phyloP scores from a whole-genome alignment of 495 filamentous ascomycete species.

The Pyronema domesticum region DNA sequence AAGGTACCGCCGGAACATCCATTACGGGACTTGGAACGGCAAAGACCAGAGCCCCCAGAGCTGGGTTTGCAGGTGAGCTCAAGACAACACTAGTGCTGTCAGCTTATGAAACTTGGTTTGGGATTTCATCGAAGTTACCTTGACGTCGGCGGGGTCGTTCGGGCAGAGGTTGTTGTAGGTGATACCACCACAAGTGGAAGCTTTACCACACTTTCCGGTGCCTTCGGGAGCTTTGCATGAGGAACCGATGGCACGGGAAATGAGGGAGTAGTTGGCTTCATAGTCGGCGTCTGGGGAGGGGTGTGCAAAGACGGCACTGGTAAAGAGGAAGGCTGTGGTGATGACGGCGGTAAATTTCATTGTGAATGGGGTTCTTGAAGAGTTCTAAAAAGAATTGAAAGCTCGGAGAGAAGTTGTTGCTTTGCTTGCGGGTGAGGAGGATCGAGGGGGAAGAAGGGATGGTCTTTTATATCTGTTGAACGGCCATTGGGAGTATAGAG shows the following conservation, averaged over 20 bases:
- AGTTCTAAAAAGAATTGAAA: neutral
- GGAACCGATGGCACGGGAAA: slow-evolving; percentile 22
- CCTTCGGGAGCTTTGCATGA: slow-evolving; percentile 23
- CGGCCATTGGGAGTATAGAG: too few species aligned
- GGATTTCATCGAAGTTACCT: neutral
- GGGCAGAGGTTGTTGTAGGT: slow-evolving; percentile 26
- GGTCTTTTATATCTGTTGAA: neutral
- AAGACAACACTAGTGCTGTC: slow-evolving; percentile 26
- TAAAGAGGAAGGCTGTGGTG: slow-evolving; percentile 11
- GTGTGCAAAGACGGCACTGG: slow-evolving; percentile 16
- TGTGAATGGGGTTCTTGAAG: neutral
- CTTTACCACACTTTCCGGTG: slow-evolving; percentile 27
- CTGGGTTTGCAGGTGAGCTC: slow-evolving; percentile 26
- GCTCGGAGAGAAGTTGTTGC: neutral
- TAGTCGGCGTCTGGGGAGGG: neutral
- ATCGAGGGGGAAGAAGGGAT: neutral
- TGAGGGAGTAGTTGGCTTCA: neutral
- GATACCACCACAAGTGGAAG: slow-evolving; percentile 25
- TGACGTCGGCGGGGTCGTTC: slow-evolving; percentile 23
- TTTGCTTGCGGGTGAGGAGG: neutral
- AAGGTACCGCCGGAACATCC: neutral
- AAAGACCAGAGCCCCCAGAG: slow-evolving; percentile 7
- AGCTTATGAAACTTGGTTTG: neutral
- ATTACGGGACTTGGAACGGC: neutral
- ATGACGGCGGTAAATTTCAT: slow-evolving; percentile 1